phyloP scores from a whole-genome alignment of 768 basidiomycete species.

The Dacryopinax primogenitus region DNA sequence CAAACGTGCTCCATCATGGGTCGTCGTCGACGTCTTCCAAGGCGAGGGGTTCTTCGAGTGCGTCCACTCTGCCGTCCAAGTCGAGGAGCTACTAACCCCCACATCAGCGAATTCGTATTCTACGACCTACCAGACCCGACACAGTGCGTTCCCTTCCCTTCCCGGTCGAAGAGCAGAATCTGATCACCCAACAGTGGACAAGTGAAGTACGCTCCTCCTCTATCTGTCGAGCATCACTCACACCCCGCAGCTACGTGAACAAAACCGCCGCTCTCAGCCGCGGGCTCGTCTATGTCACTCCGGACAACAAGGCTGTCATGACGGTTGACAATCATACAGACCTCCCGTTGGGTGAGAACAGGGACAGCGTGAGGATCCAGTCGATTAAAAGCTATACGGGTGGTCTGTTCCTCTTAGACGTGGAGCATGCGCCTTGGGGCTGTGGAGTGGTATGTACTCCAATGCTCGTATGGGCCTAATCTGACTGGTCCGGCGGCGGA shows the following conservation, averaged over 20 bases:
- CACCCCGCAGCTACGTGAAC: conserved; percentile 42
- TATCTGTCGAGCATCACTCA: conserved; percentile 4
- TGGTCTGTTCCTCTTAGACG: conserved; percentile 74
- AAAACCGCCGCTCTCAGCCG: conserved; percentile 38
- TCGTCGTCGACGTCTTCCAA: conserved; percentile 51
- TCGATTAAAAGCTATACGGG: conserved; percentile 51
- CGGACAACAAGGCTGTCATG: conserved; percentile 55
- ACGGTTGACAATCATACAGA: conserved; percentile 56
- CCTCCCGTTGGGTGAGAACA: conserved; percentile 38
- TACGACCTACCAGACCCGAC: conserved; percentile 54
- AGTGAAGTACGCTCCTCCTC: conserved; percentile 43
- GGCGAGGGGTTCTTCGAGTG: conserved; percentile 62
- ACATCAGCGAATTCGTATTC: conserved; percentile 42
- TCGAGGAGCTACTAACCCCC: neutral
- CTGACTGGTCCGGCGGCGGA: conserved; percentile 13
- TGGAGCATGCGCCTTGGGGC: conserved; percentile 75
- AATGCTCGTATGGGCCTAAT: neutral
- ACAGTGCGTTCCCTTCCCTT: conserved; percentile 34
- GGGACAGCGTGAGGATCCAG: conserved; percentile 60
- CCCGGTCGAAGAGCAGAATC: conserved; percentile 18
- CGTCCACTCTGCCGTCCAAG: conserved; percentile 20
- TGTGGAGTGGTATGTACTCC: conserved; percentile 44
- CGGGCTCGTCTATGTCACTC: conserved; percentile 44
- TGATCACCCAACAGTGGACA: conserved; percentile 39
- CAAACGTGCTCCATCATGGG: conserved; percentile 31